phyloP scores from a whole-genome alignment of 139 green algal species.

The Auxenochlorella protothecoides region DNA sequence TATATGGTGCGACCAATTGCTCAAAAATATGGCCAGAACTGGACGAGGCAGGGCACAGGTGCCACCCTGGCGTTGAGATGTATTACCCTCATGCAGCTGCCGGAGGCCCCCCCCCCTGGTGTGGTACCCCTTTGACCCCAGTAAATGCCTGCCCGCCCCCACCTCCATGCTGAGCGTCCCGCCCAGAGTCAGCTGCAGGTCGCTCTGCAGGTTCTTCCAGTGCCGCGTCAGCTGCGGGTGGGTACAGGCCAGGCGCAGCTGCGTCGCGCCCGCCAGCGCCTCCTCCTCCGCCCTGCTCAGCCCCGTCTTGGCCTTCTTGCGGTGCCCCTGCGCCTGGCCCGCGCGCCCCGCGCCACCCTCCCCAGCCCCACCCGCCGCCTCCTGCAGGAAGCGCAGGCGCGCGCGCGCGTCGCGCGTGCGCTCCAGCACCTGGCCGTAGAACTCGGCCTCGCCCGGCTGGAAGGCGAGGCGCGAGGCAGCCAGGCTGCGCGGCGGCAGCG shows the following conservation, averaged over 20 bases:
- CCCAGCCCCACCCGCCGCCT: background rate
- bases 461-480: constrained; percentile 13
- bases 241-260: constrained; percentile 62
- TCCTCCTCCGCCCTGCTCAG: constrained; percentile 16
- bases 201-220: constrained; percentile 21
- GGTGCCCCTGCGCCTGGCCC: background rate
- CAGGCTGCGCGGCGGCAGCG: constrained; percentile 44
- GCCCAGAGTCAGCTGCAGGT: constrained; percentile 34
- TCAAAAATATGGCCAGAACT: no score
- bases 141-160: background rate
- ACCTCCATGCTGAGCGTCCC: constrained; percentile 31
- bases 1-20: no score
- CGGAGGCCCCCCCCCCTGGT: no score
- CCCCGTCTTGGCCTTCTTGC: background rate
- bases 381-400: constrained; percentile 1
- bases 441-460: constrained; percentile 18
- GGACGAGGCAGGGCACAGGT: no score
- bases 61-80: no score
- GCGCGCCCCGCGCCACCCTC: background rate
- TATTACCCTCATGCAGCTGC: no score
- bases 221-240: constrained; percentile 65
- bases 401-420: background rate
- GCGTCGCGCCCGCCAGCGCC: constrained; percentile 9
- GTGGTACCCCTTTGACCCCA: no score
- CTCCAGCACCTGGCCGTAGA: constrained; percentile 20